Evolutionary conservation across 495 filamentous ascomycete species (phyloP), one percentile per base, ranked within the genome.

Genomic region (Aspergillus egyptiacus): DNA sequence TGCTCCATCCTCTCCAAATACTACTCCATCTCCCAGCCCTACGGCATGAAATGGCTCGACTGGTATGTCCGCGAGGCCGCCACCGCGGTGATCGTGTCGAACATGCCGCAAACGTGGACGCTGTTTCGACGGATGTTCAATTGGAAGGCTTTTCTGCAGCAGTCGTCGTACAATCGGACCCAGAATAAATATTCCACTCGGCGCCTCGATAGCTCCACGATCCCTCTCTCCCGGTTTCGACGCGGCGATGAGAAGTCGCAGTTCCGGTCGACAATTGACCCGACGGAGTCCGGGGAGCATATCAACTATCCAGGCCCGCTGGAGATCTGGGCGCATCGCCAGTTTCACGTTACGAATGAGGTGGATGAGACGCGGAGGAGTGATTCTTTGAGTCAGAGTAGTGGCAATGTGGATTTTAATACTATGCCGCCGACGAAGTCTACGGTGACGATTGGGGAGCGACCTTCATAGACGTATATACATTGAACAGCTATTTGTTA

Each of bases 21-120:
- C 57, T 85, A 84, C 67, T 81, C 76, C 32, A 84, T 86, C 57
- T 70, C 66, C 6, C 59, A 68, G 2, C 79, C 79, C 0, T 73
- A 77, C 39, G 69, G 64, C 8, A 69, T 66, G 6, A 73, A 69
- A 8, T 66, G 70, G 33, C 66, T 74, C 25, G 78, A 76, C 38
- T 86, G 83, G 83, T 85, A 86, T 58, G 71, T 76, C 18, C 78
- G 83, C 14, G 82, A 86, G 71, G 74, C 78, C 11, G 74, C 72
- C 22, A 84, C 80, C 0, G 78, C 82, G 0, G 71, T 84, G 10
- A 74, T 81, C 37, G 78, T 84, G 2, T 74, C 78, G 11, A 85
- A 84, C 41, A 57, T 85, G 9, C 80, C 82, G 36, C 80, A 78
- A 56, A 73, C 74, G 58, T 84, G 79, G 79, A 74, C 79, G 0